These are phyloP conservation scores for Calocera viscosa DNA, from an alignment of 768 basidiomycete genomes.

Conservation along the genomic window DNA sequence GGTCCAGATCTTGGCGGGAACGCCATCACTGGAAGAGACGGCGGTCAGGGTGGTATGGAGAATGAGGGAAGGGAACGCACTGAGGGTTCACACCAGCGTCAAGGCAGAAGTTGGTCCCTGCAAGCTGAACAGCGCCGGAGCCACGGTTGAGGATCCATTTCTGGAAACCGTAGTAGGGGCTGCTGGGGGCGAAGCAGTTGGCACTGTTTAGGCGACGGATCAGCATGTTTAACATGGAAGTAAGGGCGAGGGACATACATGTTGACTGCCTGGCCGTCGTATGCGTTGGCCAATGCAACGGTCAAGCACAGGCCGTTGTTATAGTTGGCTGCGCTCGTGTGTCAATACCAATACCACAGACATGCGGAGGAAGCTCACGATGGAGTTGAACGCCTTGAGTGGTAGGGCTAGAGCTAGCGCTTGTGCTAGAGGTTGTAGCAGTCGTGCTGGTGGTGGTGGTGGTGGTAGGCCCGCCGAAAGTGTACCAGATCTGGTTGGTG, in stretches of 20 bases:
- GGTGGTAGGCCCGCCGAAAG: background rate
- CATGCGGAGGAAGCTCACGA: too few relatives aligned
- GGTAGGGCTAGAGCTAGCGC: background rate
- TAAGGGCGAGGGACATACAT: too few relatives aligned
- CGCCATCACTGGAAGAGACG: background rate
- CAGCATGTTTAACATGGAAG: too few relatives aligned
- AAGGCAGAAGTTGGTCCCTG: constrained; percentile 19
- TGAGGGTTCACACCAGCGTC: constrained; percentile 19
- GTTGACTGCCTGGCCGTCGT: background rate
- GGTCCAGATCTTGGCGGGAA: constrained; percentile 6
- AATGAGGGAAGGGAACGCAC: background rate
- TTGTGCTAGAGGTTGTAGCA: background rate
- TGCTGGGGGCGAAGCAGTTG: background rate
- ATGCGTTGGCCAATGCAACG: background rate
- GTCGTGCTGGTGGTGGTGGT: background rate
- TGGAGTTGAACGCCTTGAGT: background rate
- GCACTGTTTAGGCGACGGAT: too few relatives aligned
- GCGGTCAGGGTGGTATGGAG: background rate
- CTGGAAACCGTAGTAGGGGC: background rate
- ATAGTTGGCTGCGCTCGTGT: background rate
- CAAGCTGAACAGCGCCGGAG: constrained; percentile 11
- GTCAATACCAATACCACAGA: background rate
- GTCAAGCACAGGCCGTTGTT: background rate
- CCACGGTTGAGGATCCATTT: background rate
- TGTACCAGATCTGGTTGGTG: constrained; percentile 22